These are phyloP conservation scores for Turritis glabra DNA, from an alignment of 345 rosid genomes.

Conservation along the genomic window DNA sequence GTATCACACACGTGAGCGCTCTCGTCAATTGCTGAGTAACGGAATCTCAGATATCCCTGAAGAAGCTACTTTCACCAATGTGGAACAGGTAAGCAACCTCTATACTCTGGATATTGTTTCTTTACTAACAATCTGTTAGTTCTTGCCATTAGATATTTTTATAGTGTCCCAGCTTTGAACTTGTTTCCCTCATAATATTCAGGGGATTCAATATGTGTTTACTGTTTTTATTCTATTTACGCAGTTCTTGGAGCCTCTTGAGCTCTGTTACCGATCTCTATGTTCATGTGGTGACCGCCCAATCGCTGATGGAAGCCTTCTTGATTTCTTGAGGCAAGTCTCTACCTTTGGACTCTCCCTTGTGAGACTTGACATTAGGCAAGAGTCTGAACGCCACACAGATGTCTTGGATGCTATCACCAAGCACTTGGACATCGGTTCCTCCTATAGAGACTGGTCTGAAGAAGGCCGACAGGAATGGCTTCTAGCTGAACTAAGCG, in stretches of 20 bases:
- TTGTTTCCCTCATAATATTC: neutral
- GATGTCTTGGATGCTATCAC: constrained; percentile 96
- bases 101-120: neutral
- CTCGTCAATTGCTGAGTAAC: constrained; percentile 79
- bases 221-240: neutral
- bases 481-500: constrained; percentile 87
- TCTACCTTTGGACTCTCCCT: constrained; percentile 97
- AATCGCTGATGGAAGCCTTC: constrained; percentile 99
- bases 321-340: constrained; percentile 96
- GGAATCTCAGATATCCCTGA: constrained; percentile 88
- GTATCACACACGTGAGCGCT: constrained; percentile 85
- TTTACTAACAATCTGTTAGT: neutral
- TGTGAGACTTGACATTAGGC: constrained; percentile 93
- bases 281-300: constrained; percentile 89
- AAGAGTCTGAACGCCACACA: constrained; percentile 95
- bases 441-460: constrained; percentile 91
- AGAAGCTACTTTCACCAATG: constrained; percentile 72
- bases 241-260: constrained; percentile 98
- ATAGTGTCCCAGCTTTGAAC: neutral
- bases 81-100: constrained; percentile 59
- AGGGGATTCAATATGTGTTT: neutral
- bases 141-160: neutral
- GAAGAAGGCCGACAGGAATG: constrained; percentile 83
- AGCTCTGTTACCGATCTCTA: constrained; percentile 90
- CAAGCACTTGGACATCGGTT: constrained; percentile 78